Conservation (phyloP, 2,329 filamentous ascomycete genomes). For the Lizonia empirigonia region DNA sequence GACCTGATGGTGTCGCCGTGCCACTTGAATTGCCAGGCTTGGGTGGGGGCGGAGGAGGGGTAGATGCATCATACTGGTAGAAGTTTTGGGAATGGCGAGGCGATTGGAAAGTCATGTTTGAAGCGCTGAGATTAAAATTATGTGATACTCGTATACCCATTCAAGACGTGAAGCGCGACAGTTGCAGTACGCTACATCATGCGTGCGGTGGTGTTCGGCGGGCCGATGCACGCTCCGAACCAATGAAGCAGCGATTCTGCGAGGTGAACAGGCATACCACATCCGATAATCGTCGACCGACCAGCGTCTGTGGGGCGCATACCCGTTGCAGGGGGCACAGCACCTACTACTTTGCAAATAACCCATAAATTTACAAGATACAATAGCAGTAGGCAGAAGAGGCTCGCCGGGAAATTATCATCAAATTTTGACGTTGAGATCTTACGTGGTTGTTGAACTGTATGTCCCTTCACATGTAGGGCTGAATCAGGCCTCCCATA, state of each 20-base stretch:
- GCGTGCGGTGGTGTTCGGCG: constrained; percentile 8
- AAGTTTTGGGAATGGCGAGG: constrained; percentile 47
- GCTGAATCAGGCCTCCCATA: too few relatives aligned
- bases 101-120: constrained; percentile 46
- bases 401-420: too few relatives aligned
- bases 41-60: constrained; percentile 56
- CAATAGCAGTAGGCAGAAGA: too few relatives aligned
- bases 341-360: too few relatives aligned
- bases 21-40: constrained; percentile 52
- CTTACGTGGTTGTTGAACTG: too few relatives aligned
- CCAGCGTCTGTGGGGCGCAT: too few relatives aligned
- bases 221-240: background rate
- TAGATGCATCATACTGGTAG: constrained; percentile 51
- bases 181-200: background rate
- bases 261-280: too few relatives aligned
- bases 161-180: background rate
- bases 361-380: too few relatives aligned
- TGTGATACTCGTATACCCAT: constrained; percentile 3
- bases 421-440: too few relatives aligned
- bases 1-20: constrained; percentile 51
- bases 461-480: too few relatives aligned
- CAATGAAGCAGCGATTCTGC: background rate
- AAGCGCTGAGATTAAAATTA: background rate
- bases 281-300: too few relatives aligned
- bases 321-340: too few relatives aligned